Percentiles rank a stretch among this genome's conserved stretches.
These are phyloP conservation scores for Pulveroboletus sp. DNA, from an alignment of 768 basidiomycete species.

Conservation along the genomic window DNA sequence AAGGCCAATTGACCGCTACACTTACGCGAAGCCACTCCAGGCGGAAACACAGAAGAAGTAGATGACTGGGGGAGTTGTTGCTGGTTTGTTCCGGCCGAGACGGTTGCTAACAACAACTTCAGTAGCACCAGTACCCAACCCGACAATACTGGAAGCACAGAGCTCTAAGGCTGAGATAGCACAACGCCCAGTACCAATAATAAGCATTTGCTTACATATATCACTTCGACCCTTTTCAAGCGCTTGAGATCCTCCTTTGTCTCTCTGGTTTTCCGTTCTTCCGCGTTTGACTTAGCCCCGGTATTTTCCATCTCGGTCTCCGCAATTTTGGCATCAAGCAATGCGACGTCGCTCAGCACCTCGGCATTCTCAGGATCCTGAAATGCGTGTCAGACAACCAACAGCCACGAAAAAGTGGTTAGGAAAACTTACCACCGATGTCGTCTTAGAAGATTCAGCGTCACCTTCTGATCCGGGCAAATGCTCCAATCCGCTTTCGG, in stretches of 20 bases:
- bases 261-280: conserved; percentile 61
- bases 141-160: conserved; percentile 77
- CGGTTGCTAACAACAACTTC: conserved; percentile 88
- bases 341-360: conserved; percentile 64
- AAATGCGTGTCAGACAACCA: conserved; percentile 1
- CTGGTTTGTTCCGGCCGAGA: conserved; percentile 66
- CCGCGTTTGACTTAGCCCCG: conserved; percentile 44
- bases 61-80: conserved; percentile 60
- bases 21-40: conserved; percentile 64
- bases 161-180: conserved; percentile 47
- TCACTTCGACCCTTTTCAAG: conserved; percentile 83
- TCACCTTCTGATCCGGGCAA: conserved; percentile 66
- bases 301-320: conserved; percentile 52
- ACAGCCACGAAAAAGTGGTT: background rate
- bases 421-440: conserved; percentile 33
- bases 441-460: conserved; percentile 47
- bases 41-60: conserved; percentile 66
- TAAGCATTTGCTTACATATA: conserved; percentile 65
- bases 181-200: background rate
- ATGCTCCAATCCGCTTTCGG: conserved; percentile 85
- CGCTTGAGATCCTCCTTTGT: conserved; percentile 79
- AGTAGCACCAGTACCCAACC: conserved; percentile 91
- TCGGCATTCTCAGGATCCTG: conserved; percentile 61
- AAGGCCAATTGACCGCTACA: background rate
- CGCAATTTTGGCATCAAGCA: conserved; percentile 69